Evolutionary conservation across 2,329 filamentous ascomycete species (phyloP).

Genomic region (Xylaria sp.): DNA sequence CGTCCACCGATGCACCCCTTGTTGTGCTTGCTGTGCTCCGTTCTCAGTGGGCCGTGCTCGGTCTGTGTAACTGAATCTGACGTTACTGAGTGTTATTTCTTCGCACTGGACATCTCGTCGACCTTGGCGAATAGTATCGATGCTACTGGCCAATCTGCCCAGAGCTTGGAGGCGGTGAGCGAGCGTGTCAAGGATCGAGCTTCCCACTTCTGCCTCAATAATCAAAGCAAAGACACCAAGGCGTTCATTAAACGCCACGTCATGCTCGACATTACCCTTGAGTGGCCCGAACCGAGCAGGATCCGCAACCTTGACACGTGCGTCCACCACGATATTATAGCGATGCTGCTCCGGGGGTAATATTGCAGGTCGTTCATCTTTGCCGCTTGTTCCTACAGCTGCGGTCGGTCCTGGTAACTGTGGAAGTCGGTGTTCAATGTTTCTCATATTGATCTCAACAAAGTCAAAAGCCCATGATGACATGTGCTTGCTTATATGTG

Average conservation of each 20-base stretch:
- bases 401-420: slow-evolving; percentile 1
- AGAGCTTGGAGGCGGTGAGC: slow-evolving; percentile 67
- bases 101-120: slow-evolving; percentile 62
- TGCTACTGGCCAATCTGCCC: slow-evolving; percentile 72
- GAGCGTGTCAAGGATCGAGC: slow-evolving; percentile 64
- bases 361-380: slow-evolving; percentile 5
- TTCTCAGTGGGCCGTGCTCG: slow-evolving; percentile 31
- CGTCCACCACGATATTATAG: slow-evolving; percentile 54
- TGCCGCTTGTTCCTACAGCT: slow-evolving; percentile 14
- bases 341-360: slow-evolving; percentile 30
- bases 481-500: slow-evolving; percentile 28
- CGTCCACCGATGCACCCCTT: slow-evolving; percentile 52
- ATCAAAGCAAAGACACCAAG: slow-evolving; percentile 68
- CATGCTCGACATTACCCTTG: slow-evolving; percentile 60
- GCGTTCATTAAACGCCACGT: slow-evolving; percentile 65
- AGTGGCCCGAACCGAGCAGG: slow-evolving; percentile 62
- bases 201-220: slow-evolving; percentile 63
- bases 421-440: slow-evolving; percentile 43
- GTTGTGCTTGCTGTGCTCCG: slow-evolving; percentile 24
- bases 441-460: slow-evolving; percentile 63
- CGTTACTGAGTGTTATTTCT: slow-evolving; percentile 63
- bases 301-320: slow-evolving; percentile 60
- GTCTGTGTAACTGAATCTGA: slow-evolving; percentile 72
- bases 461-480: slow-evolving; percentile 64
- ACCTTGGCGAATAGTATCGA: slow-evolving; percentile 67